Conservation (phyloP, 371 early-diverging fungal genomes). For the Blakeslea trispora region DNA sequence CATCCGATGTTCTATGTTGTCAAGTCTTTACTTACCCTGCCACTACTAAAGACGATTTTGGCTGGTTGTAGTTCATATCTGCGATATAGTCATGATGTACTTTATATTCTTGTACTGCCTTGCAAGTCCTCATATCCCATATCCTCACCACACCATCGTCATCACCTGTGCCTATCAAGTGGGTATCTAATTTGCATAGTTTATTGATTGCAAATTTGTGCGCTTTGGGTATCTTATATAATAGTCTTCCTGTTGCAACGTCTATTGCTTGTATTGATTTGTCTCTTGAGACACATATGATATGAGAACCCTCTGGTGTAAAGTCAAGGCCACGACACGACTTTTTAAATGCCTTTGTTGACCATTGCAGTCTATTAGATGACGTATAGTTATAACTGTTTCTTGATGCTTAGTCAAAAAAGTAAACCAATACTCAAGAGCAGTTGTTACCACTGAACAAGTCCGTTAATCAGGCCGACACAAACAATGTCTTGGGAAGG, state of each 20-base stretch:
- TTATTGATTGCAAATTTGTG: conserved; percentile 73
- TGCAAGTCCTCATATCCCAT: neutral
- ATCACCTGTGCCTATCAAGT: conserved; percentile 86
- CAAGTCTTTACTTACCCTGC: conserved; percentile 56
- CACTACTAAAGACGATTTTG: conserved; percentile 71
- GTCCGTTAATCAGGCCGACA: conserved; percentile 79
- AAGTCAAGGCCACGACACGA: conserved; percentile 84
- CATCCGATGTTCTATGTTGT: too few species aligned
- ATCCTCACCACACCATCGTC: conserved; percentile 88
- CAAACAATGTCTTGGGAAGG: conserved; percentile 69
- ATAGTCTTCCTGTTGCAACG: conserved; percentile 2
- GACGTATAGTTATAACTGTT: neutral
- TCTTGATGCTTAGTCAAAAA: conserved; percentile 3
- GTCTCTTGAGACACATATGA: conserved; percentile 4
- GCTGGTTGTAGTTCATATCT: conserved; percentile 68
- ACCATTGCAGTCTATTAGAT: conserved; percentile 40
- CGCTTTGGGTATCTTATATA: conserved; percentile 18
- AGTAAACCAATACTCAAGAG: too few species aligned
- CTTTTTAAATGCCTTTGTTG: conserved; percentile 70
- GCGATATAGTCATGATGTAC: conserved; percentile 91
- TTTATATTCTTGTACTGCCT: neutral
- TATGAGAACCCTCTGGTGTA: conserved; percentile 63
- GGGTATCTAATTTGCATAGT: conserved; percentile 65
- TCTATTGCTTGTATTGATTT: conserved; percentile 7
- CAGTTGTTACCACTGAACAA: conserved; percentile 71